Conservation (phyloP, 2,329 filamentous ascomycete genomes). For the Xylariaceae sp. region DNA sequence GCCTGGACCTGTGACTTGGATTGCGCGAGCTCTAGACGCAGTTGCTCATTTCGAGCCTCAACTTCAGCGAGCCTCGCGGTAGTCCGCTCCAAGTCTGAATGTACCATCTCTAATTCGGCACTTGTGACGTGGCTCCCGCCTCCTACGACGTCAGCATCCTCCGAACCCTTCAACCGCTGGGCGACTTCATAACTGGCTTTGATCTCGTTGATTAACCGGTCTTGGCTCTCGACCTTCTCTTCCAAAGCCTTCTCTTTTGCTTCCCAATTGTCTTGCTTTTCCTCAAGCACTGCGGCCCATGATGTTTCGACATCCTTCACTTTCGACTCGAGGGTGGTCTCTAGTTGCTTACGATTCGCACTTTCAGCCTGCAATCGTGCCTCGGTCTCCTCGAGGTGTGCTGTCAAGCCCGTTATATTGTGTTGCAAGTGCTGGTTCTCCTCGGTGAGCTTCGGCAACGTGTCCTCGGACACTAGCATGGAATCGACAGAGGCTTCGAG, state of each 20-base stretch:
- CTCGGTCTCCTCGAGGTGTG: conserved; percentile 80
- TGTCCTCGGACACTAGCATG: conserved; percentile 86
- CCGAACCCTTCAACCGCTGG: conserved; percentile 74
- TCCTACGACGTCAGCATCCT: conserved; percentile 54
- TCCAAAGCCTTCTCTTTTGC: conserved; percentile 87
- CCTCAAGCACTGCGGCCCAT: conserved; percentile 83
- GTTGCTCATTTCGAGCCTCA: conserved; percentile 88
- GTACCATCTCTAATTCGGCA: conserved; percentile 90
- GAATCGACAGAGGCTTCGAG: conserved; percentile 96
- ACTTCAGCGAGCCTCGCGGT: conserved; percentile 83
- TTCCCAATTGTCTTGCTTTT: conserved; percentile 95
- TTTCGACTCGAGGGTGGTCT: conserved; percentile 70
- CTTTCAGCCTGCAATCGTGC: conserved; percentile 74
- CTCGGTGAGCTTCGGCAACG: conserved; percentile 78
- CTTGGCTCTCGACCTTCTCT: conserved; percentile 92
- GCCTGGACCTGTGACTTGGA: conserved; percentile 69
- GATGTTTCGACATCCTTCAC: conserved; percentile 87
- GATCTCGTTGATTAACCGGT: conserved; percentile 85
- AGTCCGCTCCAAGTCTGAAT: conserved; percentile 85
- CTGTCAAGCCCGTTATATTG: conserved; percentile 68
- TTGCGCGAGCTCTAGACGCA: conserved; percentile 86
- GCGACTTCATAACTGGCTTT: conserved; percentile 97
- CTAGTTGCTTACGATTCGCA: conserved; percentile 65
- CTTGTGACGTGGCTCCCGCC: conserved; percentile 66
- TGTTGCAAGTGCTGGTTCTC: conserved; percentile 87